Evolutionary conservation across 441 rosid genomes (phyloP), one percentile per base, ranked within the genome.

Genomic region (Macaranga tanarius): DNA sequence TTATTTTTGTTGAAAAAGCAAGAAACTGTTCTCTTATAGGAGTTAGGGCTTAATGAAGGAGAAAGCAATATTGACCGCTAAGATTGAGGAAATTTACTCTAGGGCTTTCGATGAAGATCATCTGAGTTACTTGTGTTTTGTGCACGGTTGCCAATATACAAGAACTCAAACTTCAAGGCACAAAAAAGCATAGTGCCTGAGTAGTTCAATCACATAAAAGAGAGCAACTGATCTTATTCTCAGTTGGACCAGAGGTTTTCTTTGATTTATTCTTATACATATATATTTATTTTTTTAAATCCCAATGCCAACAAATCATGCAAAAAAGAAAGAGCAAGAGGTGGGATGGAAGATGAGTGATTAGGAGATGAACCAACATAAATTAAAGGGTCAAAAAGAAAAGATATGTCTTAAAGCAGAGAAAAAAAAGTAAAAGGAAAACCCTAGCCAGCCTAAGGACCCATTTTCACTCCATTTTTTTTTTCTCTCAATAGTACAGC

Each of bases 201-300:
- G 79, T 84, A 60, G 86, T 85, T 90, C 90, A 88, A 88, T 90
- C 95, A 84, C 80, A 71, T 77, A 80, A 89, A 50, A 85, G 84
- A 77, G 73, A 75, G 76, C 71, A 31, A 64, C 79, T 78, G 77
- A 76, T 84, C 82, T 79, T 81, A 75, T 77, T 73, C 80, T 75
- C 66, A 81, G 76, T 52, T 77, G 87, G 88, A 82, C 84, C 86
- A 79, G 59, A 55, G 70, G 69, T 34, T 34, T 5, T 34, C 34
- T 4, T 59, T 69, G 67, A 71, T 72, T 67, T 10, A 57, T 72
- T 76, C 75, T 52, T 76, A 45, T 51, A 28, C 3, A 28, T 28
- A 3, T 28, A 28, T 28, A 28, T 34, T 4, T 34, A 34, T 34
- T 4, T 76, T 78, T 81, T 65, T 44, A 79, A 76, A 80, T 77